Evolutionary conservation across 305 asterid genomes (phyloP), one percentile per base, ranked within the genome.

Genomic region (Euphrasia arctica): DNA sequence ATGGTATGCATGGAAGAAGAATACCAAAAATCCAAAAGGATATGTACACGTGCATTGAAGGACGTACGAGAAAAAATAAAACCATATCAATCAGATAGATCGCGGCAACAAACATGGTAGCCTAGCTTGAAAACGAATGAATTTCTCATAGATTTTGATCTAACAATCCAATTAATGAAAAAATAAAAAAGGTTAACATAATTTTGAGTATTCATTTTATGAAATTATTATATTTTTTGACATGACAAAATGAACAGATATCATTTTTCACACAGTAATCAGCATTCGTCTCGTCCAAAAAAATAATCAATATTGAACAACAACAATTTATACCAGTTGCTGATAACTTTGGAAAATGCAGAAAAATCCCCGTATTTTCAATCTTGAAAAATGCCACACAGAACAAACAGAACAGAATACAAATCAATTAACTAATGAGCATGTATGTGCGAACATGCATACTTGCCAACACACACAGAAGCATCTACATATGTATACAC

Each of bases 1-100:
- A 75, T 93, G 99, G 83, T 79, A 93, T 34, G 88, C 71, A 75
- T 88, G 39, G 12, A 11, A 52, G 58, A 11, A 54, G 32, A 18
- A 8, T 54, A 54, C 58, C n/a, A 25, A 49, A 49, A 14, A 50
- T 13, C 27, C 55, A 4, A 50, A 50, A 50, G 9, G 22, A 14
- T 50, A 50, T 15, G 27, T 5, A 3, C 25, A 50, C 55, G 2
- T 15, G 27, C 55, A 13, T n/a, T 50, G 18, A 50, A 50, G 55
- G 15, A 18, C 25, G 55, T 14, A 50, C 55, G 28, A 5, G 10
- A 39, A 39, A 15, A 50, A 50, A 50, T 50, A 13, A 50, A 50
- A 50, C 1, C 25, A 50, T 1, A 50, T 50, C 55, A 50, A 50
- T 4, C 55, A n/a, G 9, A 50, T 15, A 50, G 55, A 14, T 13